Conservation (phyloP, 2,329 filamentous ascomycete species). For the Fusarium coicis region DNA sequence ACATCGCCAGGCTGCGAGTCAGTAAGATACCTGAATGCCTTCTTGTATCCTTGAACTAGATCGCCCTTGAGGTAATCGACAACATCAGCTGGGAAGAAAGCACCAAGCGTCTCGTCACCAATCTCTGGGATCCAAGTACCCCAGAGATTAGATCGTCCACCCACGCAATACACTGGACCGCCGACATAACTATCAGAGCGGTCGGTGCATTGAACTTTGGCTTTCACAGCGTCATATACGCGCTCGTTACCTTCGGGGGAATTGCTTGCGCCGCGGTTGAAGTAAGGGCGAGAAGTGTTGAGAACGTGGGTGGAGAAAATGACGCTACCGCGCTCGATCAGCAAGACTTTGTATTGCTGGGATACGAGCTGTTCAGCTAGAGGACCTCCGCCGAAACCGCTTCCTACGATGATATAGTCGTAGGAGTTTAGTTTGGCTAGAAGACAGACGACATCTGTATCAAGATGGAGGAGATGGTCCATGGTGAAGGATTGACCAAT, state of each 20-base stretch:
- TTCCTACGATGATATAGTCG: constrained; percentile 34
- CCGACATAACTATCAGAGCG: constrained; percentile 31
- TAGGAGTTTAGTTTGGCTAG: constrained; percentile 30
- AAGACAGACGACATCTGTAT: constrained; percentile 28
- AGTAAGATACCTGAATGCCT: constrained; percentile 8
- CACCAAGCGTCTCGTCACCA: constrained; percentile 1
- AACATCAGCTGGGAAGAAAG: background rate
- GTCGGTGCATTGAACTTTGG: constrained; percentile 28
- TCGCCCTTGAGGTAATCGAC: background rate
- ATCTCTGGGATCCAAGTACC: constrained; percentile 31
- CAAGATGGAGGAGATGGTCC: constrained; percentile 31
- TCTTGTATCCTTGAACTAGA: background rate
- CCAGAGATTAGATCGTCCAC: constrained; percentile 29
- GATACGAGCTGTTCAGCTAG: constrained; percentile 21
- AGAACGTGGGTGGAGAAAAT: constrained; percentile 36
- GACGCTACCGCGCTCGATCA: constrained; percentile 29
- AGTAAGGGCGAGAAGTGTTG: constrained; percentile 31
- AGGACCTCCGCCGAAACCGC: constrained; percentile 27
- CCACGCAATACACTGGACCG: constrained; percentile 29
- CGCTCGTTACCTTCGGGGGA: constrained; percentile 34
- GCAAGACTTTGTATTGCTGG: constrained; percentile 23
- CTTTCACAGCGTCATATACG: constrained; percentile 32
- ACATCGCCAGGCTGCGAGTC: constrained; percentile 10
- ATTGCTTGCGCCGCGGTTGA: constrained; percentile 30
- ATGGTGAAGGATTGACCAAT: background rate